Evolutionary conservation across 1,139 yeast species (phyloP), one percentile per base, ranked within the genome.

Genomic region (Nadsonia starkeyi-henricii): DNA sequence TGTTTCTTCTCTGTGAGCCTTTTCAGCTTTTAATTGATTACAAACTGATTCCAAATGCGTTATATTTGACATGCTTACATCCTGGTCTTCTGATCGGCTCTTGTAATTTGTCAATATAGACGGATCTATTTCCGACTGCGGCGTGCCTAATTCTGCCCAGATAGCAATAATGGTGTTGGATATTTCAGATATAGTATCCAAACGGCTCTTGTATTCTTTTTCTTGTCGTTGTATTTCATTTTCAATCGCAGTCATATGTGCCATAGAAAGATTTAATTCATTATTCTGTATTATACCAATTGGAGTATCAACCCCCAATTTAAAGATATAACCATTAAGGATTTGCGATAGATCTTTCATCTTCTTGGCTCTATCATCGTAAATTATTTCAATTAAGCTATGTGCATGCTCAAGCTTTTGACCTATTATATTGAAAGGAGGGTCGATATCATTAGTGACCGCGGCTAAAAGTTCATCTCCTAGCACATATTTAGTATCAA

Each of bases 111-210:
- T 45, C 43, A 63, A 47, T 21, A 62, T 58, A 7, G 47, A 46
- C 7, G 56, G 41, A 46, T 65, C 67, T 21, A 62, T 55, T 9
- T 59, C 57, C 1, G 54, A 52, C 48, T 62, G 65, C 1, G 64
- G 57, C 1, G 65, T 60, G 2, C 65, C 68, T n/a, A 64, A 57
- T 46, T 63, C 65, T 0, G 62, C 62, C 66, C 66, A 64, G 13
- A 65, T 52, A 18, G 53, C 48, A 17, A 59, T 64, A 20, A 65
- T 62, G 8, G 53, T 54, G 17, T 55, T 42, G 1, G 65, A 58
- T 20, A 50, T 48, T 12, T 54, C 53, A 2, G 57, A 52, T 1
- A 58, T 62, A 12, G 44, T 49, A 3, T 50, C 46, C 3, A 62
- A 45, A 13, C 67, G 54, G 2, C 52, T 39, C 30, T 57, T 53